Evolutionary conservation across 2,329 filamentous ascomycete species (phyloP), one percentile per base, ranked within the genome.

Genomic region (Orbilia quercus): DNA sequence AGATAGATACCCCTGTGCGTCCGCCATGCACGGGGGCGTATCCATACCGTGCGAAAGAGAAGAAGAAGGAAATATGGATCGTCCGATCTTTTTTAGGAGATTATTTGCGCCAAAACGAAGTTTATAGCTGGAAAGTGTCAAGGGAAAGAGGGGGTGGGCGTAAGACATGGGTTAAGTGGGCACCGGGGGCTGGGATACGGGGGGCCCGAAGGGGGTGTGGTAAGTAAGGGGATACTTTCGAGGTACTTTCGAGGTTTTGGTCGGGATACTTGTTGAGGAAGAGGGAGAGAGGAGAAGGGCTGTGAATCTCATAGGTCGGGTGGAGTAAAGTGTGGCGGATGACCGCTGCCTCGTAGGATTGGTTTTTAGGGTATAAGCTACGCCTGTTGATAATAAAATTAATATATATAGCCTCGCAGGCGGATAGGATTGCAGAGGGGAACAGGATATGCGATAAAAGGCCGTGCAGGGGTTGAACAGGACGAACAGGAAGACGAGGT

Each of bases 41-140:
- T n/a, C n/a, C 28, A 60, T 47, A 65, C 54, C 53, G 42, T n/a
- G n/a, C n/a, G n/a, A n/a, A n/a, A n/a, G n/a, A 42, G 36, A 22
- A 31, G 42, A 71, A 71, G 53, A 65, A 72, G 59, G 51, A 72
- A 65, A 64, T 47, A 62, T 66, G 60, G 69, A 66, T 73, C 69
- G 69, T 73, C 69, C 69, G 69, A 73, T 73, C 69, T 73, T 73
- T 73, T 71, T 53, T 59, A 67, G 63, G 63, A 67, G 63, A 67
- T 59, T 59, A 48, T 42, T 58, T 22, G n/a, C 28, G 25, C 22
- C 14, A 25, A 11, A 14, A 31, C 23, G 9, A 58, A 51, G n/a
- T n/a, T n/a, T n/a, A 66, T 5, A 42, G 18, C 16, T n/a, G n/a
- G 50, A 51, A 66, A 11, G 44, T 53, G 45, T 53, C 53, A 58